Evolutionary conservation across 1,139 yeast genomes (phyloP).

Genomic region (Debaryomycetaceae sp.): DNA sequence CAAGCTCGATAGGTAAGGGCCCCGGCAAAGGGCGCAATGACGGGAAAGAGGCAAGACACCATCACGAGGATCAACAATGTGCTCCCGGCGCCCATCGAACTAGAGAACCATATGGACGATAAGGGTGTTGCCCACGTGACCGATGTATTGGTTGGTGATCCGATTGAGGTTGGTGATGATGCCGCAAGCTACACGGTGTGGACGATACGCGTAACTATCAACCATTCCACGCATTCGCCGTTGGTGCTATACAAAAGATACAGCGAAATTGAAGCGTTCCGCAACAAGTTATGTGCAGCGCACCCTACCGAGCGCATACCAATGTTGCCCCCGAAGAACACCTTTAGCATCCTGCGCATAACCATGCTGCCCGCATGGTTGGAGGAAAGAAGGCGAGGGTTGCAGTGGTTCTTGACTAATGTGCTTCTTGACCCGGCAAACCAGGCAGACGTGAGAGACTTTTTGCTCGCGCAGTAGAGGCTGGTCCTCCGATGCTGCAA

Average conservation of each 20-base stretch:
- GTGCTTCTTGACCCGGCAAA: conserved; percentile 63
- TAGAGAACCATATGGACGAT: conserved; percentile 27
- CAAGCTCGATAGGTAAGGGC: not conserved
- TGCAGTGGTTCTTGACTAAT: conserved; percentile 70
- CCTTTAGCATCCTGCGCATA: conserved; percentile 43
- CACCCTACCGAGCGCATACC: conserved; percentile 47
- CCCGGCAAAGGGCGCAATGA: conserved; percentile 2
- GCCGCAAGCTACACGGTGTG: conserved; percentile 44
- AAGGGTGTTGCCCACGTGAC: conserved; percentile 27
- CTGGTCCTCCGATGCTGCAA: too few relatives aligned
- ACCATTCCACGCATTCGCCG: conserved; percentile 41
- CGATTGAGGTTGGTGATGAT: conserved; percentile 26
- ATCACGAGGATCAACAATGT: conserved; percentile 27
- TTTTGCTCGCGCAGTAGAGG: too few relatives aligned
- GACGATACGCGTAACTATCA: conserved; percentile 42
- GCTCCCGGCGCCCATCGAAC: conserved; percentile 37
- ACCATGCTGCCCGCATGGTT: conserved; percentile 48
- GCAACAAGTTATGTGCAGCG: conserved; percentile 38
- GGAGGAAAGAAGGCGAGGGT: conserved; percentile 57
- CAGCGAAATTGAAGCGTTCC: conserved; percentile 55
- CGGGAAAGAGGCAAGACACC: conserved; percentile 7
- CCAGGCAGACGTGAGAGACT: conserved; percentile 19
- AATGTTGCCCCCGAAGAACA: conserved; percentile 60
- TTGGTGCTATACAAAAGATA: conserved; percentile 57
- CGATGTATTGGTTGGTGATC: conserved; percentile 36